Evolutionary conservation across 2,329 filamentous ascomycete genomes (phyloP).

Genomic region (Colletotrichum aenigma): DNA sequence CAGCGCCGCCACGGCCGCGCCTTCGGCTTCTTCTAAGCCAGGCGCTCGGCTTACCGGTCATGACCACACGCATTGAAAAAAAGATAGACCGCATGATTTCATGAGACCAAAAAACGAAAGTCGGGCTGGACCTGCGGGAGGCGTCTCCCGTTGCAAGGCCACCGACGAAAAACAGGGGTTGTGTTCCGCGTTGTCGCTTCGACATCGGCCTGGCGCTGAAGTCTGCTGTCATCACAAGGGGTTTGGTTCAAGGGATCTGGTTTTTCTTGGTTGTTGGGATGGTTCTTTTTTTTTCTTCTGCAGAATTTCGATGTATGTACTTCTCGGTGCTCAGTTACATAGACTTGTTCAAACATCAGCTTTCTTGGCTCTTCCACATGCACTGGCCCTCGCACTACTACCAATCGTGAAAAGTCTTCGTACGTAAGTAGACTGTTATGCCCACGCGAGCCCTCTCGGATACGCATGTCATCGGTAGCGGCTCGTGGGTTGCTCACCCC

Average conservation of each 20-base stretch:
- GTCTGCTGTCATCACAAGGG: not conserved
- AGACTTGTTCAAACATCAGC: not conserved
- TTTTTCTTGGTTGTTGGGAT: not conserved
- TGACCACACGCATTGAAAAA: not conserved
- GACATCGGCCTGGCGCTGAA: not conserved
- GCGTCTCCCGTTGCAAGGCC: not conserved
- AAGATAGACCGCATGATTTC: not conserved
- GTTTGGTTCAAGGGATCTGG: not conserved
- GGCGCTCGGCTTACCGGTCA: not conserved
- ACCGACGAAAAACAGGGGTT: not conserved
- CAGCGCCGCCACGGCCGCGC: conserved; percentile 2
- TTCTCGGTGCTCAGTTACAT: not conserved
- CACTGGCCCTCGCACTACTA: not conserved
- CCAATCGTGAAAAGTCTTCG: not conserved
- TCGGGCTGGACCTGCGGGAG: not conserved
- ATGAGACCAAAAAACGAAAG: not conserved
- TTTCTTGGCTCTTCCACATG: not conserved
- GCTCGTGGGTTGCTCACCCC: not conserved
- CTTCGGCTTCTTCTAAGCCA: not conserved
- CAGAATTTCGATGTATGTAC: not conserved
- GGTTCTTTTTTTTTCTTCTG: not conserved
- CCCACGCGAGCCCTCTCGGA: not conserved
- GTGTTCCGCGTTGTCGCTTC: not conserved
- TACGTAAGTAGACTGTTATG: not conserved
- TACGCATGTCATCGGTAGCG: not conserved